Base-by-base conservation (phyloP, 2,329 filamentous ascomycete species). In the Juglanconis oblonga region DNA sequence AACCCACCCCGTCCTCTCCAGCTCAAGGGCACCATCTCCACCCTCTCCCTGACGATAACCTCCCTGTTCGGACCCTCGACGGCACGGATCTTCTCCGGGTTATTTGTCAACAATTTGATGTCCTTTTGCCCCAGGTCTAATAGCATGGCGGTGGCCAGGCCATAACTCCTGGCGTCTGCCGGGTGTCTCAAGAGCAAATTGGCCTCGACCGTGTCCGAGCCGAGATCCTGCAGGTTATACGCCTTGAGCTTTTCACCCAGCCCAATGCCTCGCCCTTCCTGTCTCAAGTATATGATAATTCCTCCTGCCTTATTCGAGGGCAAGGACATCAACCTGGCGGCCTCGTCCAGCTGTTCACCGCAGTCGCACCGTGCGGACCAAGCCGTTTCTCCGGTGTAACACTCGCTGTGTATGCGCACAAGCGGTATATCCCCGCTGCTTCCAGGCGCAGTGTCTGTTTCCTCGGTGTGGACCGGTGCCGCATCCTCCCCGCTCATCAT, bases 291-390 rank as follows among this genome's bases (percentile, higher is more conserved):
- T 67, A 99, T 88, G 66, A 99, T 97, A 57, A 97, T 92, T 38
- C 95, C 95, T 14, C 93, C 93, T 2, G 79, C 83, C 56, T 79
- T 72, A 67, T 80, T 80, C 63, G 77, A 72, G 9, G 86, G 87
- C 33, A 92, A 78, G 14, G 90, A 89, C 95, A 99, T 99, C 2
- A 99, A 79, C 32, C 95, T 85, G 1, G 94, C 95, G 1, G 95
- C 95, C 77, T 99, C 95, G 73, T 99, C 95, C 2, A 99, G 83
- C 73, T 99, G 95, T 76, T 99, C 95, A 59, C 95, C 95, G 73
- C 95, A 99, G 76, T 99, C 95, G 77, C 95, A 99, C 33, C 95
- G 87, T 40, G 95, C 94, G 7, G 93, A 97, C 95, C 95, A 98
- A 1, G 96, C 95, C 1, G 95, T 99, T 79, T 99, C 95, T 61